These are phyloP conservation scores for Paramecium pentaurelia DNA, from an alignment of 73 alveolate genomes.

Conservation along the genomic window DNA sequence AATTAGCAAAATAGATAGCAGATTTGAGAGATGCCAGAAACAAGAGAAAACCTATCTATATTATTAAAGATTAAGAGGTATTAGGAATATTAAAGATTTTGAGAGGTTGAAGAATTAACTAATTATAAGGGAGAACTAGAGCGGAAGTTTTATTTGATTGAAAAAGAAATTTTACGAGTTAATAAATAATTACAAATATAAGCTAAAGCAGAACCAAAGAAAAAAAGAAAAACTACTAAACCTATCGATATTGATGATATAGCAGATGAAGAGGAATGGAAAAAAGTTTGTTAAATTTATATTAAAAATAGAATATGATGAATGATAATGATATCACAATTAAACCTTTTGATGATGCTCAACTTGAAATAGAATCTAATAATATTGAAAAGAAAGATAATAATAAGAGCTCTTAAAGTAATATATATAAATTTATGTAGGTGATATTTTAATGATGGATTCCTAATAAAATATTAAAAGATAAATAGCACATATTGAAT, in stretches of 20 bases:
- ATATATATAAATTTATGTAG: background rate
- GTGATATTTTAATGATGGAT: background rate
- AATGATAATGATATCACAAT: background rate
- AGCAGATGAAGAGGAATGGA: conserved; percentile 6
- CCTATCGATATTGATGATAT: background rate
- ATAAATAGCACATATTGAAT: background rate
- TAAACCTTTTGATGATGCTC: background rate
- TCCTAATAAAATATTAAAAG: background rate
- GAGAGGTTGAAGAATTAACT: background rate
- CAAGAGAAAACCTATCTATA: background rate
- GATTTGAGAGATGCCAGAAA: background rate
- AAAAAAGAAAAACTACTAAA: background rate
- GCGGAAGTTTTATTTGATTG: background rate
- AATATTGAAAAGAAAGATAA: background rate
- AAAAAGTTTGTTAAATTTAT: background rate
- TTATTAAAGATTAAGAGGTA: conserved; percentile 19
- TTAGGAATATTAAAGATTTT: background rate
- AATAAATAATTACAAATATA: background rate
- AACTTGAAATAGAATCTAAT: background rate
- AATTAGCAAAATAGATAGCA: background rate
- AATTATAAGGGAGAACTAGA: background rate
- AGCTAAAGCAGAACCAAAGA: background rate
- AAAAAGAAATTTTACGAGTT: background rate
- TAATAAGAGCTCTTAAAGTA: background rate
- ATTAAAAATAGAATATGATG: conserved; percentile 1